A percentile compares a stretch with the other conserved stretches of the same genome.
phyloP scores from a whole-genome alignment of 257 asterid species.

The Capsicum baccatum region DNA sequence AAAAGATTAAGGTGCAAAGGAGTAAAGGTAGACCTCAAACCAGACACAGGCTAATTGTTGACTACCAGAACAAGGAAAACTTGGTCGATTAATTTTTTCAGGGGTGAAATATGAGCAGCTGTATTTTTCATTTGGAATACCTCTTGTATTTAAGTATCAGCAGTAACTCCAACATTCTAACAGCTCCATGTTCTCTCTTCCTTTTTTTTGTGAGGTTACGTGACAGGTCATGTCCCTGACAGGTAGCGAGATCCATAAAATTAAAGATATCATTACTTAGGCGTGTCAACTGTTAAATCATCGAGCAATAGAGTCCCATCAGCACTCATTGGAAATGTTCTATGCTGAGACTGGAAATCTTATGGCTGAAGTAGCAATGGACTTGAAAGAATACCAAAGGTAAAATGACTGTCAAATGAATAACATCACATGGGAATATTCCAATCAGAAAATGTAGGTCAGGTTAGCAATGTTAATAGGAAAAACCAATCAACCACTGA shows the following conservation, averaged over 20 bases:
- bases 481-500: background rate
- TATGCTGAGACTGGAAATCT: too few species aligned
- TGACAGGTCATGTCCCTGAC: background rate
- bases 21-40: background rate
- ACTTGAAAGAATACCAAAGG: too few species aligned
- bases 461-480: background rate
- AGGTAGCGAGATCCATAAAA: too few species aligned
- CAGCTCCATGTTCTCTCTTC: background rate
- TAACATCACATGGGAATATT: too few species aligned
- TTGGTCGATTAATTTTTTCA: background rate
- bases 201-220: background rate
- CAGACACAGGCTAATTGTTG: background rate
- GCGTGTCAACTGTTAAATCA: too few species aligned
- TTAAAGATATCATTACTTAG: too few species aligned
- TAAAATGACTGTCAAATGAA: too few species aligned
- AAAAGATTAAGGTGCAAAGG: background rate
- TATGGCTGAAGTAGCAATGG: too few species aligned
- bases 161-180: slow-evolving; percentile 5
- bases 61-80: background rate
- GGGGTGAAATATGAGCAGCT: background rate
- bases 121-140: background rate
- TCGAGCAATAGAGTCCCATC: too few species aligned
- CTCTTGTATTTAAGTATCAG: background rate
- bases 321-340: too few species aligned
- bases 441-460: too few species aligned